Conservation (phyloP, 768 basidiomycete species). For the Amanita pseudoporphyria region DNA sequence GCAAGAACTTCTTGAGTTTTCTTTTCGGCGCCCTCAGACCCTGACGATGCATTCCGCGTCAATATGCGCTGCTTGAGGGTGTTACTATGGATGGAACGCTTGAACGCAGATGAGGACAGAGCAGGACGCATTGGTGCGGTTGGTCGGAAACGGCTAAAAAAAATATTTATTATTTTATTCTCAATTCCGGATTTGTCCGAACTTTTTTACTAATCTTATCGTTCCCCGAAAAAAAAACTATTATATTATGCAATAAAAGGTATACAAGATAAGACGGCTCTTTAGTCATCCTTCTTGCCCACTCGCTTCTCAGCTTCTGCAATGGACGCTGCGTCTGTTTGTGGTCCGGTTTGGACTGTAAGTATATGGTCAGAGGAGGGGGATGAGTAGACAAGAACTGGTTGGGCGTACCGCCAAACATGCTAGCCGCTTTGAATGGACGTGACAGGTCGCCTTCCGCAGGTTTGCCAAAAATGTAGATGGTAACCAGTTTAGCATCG, state of each 20-base stretch:
- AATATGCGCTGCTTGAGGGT: slow-evolving; percentile 17
- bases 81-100: slow-evolving; percentile 22
- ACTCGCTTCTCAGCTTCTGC: slow-evolving; percentile 84
- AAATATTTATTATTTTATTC: not conserved
- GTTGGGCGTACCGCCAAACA: slow-evolving; percentile 56
- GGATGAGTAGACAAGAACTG: not conserved
- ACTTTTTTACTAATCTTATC: slow-evolving; percentile 2
- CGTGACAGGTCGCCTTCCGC: slow-evolving; percentile 84
- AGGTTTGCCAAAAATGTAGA: slow-evolving; percentile 72
- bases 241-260: slow-evolving; percentile 7
- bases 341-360: slow-evolving; percentile 27
- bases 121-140: slow-evolving; percentile 19
- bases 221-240: not conserved
- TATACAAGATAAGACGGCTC: not conserved
- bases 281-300: slow-evolving; percentile 59
- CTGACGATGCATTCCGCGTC: slow-evolving; percentile 35
- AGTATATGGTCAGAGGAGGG: not conserved
- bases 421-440: slow-evolving; percentile 71
- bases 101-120: slow-evolving; percentile 15
- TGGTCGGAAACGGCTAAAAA: not conserved
- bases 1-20: slow-evolving; percentile 63
- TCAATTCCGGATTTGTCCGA: slow-evolving; percentile 5
- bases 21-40: slow-evolving; percentile 45
- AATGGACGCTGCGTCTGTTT: slow-evolving; percentile 80
- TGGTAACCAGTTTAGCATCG: slow-evolving; percentile 76